Percentiles rank a stretch among this genome's conserved stretches.
Evolutionary conservation across 768 basidiomycete genomes (phyloP).

Genomic region (Gymnopilus dilepis): DNA sequence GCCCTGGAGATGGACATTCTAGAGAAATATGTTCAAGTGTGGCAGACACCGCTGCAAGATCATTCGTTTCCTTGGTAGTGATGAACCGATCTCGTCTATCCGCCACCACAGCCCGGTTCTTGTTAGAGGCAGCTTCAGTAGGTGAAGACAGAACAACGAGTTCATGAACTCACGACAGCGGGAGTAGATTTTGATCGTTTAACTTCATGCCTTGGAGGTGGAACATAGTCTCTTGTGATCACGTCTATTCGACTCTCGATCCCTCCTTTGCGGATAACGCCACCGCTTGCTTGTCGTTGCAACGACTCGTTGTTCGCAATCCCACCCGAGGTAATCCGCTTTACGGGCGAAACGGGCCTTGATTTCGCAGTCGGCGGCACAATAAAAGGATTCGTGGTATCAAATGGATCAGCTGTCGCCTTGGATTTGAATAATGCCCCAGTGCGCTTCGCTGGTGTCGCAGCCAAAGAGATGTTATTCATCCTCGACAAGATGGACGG

Average conservation of each 20-base stretch:
- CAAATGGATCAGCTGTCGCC: slow-evolving; percentile 42
- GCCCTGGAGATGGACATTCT: slow-evolving; percentile 68
- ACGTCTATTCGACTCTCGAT: slow-evolving; percentile 80
- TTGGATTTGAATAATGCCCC: slow-evolving; percentile 34
- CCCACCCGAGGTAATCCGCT: slow-evolving; percentile 54
- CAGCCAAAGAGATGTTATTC: slow-evolving; percentile 46
- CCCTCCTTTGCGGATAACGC: slow-evolving; percentile 79
- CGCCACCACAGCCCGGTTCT: slow-evolving; percentile 49
- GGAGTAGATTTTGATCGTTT: slow-evolving; percentile 81
- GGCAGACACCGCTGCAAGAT: slow-evolving; percentile 53
- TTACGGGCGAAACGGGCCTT: slow-evolving; percentile 67
- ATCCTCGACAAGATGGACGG: slow-evolving; percentile 49
- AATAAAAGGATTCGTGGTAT: slow-evolving; percentile 69
- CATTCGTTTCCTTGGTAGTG: slow-evolving; percentile 54
- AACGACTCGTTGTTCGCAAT: slow-evolving; percentile 58
- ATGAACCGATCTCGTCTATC: slow-evolving; percentile 74
- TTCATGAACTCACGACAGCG: slow-evolving; percentile 47
- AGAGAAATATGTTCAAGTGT: slow-evolving; percentile 69
- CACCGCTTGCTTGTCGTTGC: slow-evolving; percentile 64
- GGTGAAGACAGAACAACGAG: slow-evolving; percentile 3
- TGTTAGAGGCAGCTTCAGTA: background rate
- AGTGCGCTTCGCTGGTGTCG: slow-evolving; percentile 35
- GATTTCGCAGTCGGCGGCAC: slow-evolving; percentile 41
- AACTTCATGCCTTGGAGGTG: slow-evolving; percentile 62
- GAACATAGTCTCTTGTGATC: slow-evolving; percentile 77